Conservation (phyloP, 176 grass and related monocot genomes). For the Guadua angustifolia region DNA sequence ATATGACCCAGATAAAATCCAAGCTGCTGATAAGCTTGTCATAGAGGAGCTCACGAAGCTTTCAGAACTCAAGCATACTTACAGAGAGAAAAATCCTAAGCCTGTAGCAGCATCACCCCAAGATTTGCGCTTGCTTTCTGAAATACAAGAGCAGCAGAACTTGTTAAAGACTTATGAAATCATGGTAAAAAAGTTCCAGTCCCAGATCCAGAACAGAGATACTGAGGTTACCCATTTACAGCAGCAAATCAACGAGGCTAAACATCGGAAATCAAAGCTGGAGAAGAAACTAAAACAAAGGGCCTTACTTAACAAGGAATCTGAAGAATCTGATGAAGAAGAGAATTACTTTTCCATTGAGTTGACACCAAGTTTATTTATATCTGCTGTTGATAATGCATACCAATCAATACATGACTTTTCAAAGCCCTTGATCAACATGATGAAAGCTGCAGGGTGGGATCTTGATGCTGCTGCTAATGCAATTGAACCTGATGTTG, state of each 20-base stretch:
- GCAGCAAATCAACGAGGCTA: conserved; percentile 80
- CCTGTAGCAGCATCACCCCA: conserved; percentile 73
- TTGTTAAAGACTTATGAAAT: conserved; percentile 94
- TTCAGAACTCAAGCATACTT: conserved; percentile 90
- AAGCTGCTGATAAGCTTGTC: conserved; percentile 84
- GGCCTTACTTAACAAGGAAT: conserved; percentile 81
- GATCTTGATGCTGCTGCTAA: conserved; percentile 94
- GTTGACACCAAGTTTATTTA: conserved; percentile 83
- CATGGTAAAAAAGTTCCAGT: conserved; percentile 98
- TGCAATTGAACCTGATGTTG: conserved; percentile 66
- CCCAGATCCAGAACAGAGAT: conserved; percentile 94
- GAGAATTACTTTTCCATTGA: conserved; percentile 90
- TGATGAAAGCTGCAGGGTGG: conserved; percentile 90
- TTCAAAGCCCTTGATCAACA: conserved; percentile 94
- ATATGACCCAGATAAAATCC: conserved; percentile 91
- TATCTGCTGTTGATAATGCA: conserved; percentile 71
- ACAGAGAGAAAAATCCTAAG: conserved; percentile 93
- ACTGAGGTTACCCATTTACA: conserved; percentile 71
- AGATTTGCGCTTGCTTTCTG: conserved; percentile 80
- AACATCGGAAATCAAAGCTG: conserved; percentile 78
- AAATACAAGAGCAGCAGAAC: conserved; percentile 95
- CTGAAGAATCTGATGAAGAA: conserved; percentile 63
- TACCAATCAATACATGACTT: conserved; percentile 97
- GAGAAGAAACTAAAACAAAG: conserved; percentile 98
- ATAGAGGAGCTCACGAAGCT: conserved; percentile 90